These are phyloP conservation scores for Aureobasidium sp. DNA, from an alignment of 2,329 filamentous ascomycete genomes.

Conservation along the genomic window DNA sequence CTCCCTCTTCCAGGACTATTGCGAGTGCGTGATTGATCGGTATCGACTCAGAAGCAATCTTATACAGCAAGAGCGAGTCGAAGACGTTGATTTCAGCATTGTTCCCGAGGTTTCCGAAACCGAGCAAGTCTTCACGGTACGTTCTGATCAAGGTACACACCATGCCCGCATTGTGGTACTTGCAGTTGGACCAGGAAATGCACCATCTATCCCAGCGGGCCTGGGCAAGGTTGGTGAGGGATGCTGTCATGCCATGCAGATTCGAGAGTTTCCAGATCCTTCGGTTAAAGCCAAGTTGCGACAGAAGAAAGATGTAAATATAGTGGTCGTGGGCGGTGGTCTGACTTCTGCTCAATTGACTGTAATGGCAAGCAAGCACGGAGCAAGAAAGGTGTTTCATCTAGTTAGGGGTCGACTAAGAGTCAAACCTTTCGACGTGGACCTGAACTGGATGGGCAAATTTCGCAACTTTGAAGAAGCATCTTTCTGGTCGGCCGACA, in stretches of 20 bases:
- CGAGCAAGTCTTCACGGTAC: slow-evolving; percentile 58
- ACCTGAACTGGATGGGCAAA: slow-evolving; percentile 73
- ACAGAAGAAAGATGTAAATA: slow-evolving; percentile 46
- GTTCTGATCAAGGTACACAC: slow-evolving; percentile 47
- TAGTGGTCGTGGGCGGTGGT: slow-evolving; percentile 68
- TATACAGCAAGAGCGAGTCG: slow-evolving; percentile 54
- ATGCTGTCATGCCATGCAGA: slow-evolving; percentile 59
- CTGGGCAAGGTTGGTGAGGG: slow-evolving; percentile 32
- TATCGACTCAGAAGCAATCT: slow-evolving; percentile 44
- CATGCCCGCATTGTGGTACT: slow-evolving; percentile 60
- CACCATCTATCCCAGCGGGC: slow-evolving; percentile 43
- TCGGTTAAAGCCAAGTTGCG: slow-evolving; percentile 49
- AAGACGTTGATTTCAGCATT: slow-evolving; percentile 54
- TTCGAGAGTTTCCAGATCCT: slow-evolving; percentile 51
- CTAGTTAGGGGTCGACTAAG: slow-evolving; percentile 56
- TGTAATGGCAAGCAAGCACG: slow-evolving; percentile 57
- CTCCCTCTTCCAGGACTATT: slow-evolving; percentile 37
- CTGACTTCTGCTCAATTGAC: slow-evolving; percentile 69
- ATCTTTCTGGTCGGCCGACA: slow-evolving; percentile 69
- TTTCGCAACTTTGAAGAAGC: slow-evolving; percentile 73
- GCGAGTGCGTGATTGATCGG: slow-evolving; percentile 32
- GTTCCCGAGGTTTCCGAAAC: slow-evolving; percentile 34
- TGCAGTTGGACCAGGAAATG: slow-evolving; percentile 62
- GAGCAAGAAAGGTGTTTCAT: slow-evolving; percentile 62
- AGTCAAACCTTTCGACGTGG: slow-evolving; percentile 72